Conservation (phyloP, 768 basidiomycete genomes). For the Rhizopogon vulgaris region DNA sequence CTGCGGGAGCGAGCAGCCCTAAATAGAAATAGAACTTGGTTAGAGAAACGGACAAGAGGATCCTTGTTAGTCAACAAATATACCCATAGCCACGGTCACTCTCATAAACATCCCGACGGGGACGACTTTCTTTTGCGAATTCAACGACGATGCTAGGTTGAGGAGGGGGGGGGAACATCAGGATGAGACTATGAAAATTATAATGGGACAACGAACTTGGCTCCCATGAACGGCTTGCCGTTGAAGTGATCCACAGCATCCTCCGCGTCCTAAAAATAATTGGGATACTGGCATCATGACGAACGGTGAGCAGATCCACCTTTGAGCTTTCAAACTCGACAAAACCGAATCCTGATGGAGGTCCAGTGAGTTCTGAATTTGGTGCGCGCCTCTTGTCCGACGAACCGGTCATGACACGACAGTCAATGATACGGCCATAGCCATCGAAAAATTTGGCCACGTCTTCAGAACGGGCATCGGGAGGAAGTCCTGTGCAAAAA, state of each 20-base stretch:
- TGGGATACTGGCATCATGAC: constrained; percentile 4
- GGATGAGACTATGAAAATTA: background rate
- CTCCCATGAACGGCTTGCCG: constrained; percentile 85
- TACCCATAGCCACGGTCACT: constrained; percentile 48
- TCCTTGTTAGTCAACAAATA: constrained; percentile 2
- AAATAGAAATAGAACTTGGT: constrained; percentile 10
- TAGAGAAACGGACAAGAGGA: constrained; percentile 5
- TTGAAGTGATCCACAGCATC: constrained; percentile 86
- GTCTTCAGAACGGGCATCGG: constrained; percentile 78
- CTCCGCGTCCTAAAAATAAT: constrained; percentile 73
- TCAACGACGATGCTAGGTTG: constrained; percentile 82
- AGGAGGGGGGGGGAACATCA: background rate
- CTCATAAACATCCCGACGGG: constrained; percentile 73
- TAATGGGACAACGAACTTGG: constrained; percentile 46
- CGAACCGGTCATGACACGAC: constrained; percentile 90
- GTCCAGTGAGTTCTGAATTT: constrained; percentile 16
- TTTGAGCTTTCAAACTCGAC: constrained; percentile 89
- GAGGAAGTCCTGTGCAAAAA: constrained; percentile 59
- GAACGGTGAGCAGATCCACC: constrained; percentile 28
- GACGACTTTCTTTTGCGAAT: constrained; percentile 89
- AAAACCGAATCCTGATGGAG: constrained; percentile 79
- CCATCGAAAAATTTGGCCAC: constrained; percentile 87
- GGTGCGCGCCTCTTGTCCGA: constrained; percentile 16
- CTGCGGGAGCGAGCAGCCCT: constrained; percentile 62
- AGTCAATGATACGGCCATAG: constrained; percentile 83